Evolutionary conservation across 495 filamentous ascomycete genomes (phyloP).

Genomic region (Astrothelium subdiscretum): DNA sequence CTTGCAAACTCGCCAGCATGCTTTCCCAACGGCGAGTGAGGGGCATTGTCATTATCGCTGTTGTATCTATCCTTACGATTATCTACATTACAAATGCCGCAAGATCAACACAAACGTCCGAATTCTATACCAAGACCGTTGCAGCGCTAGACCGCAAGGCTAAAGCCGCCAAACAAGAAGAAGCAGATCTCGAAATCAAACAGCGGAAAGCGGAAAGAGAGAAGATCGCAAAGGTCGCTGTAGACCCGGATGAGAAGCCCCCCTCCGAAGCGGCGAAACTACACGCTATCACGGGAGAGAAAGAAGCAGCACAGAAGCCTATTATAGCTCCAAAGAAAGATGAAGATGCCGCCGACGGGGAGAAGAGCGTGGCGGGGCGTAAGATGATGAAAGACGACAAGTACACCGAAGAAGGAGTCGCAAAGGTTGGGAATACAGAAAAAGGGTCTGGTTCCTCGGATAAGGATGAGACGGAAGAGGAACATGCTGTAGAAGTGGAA

Average conservation of each 20-base stretch:
- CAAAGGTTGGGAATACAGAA: constrained; percentile 19
- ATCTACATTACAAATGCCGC: constrained; percentile 47
- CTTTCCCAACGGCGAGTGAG: constrained; percentile 58
- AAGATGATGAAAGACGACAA: constrained; percentile 42
- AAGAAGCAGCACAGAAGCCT: neutral
- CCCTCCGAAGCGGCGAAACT: constrained; percentile 18
- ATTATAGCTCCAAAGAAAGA: neutral
- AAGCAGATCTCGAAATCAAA: constrained; percentile 27
- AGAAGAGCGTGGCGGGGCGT: constrained; percentile 49
- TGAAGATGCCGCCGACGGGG: neutral
- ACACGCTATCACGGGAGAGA: neutral
- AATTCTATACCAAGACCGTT: constrained; percentile 46
- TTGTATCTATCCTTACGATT: constrained; percentile 45
- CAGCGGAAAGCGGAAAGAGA: constrained; percentile 10
- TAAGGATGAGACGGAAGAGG: constrained; percentile 43
- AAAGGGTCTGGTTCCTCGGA: constrained; percentile 4
- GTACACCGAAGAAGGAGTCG: constrained; percentile 24
- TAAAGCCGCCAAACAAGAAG: constrained; percentile 16
- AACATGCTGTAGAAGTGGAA: constrained; percentile 47
- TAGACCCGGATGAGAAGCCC: neutral
- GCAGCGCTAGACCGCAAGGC: constrained; percentile 33
- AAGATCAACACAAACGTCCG: constrained; percentile 30
- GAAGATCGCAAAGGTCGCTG: neutral
- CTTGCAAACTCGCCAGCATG: constrained; percentile 38
- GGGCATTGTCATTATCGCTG: constrained; percentile 42